Evolutionary conservation across 805 yeast species (phyloP).

Genomic region (Lachancea thermotolerans): DNA sequence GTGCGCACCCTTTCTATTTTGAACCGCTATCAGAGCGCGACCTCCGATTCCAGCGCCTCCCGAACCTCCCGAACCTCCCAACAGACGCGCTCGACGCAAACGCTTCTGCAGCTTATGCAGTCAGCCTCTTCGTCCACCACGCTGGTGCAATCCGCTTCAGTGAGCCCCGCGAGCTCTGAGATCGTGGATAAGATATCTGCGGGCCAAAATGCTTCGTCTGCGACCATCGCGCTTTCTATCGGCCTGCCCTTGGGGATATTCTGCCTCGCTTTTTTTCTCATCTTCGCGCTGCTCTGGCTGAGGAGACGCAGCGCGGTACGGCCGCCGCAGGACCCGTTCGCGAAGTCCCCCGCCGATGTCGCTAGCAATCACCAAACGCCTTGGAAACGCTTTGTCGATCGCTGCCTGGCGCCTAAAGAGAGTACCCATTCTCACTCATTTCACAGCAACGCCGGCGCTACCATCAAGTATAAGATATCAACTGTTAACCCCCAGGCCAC

Average conservation of each 20-base stretch:
- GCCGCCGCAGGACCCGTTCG: neutral
- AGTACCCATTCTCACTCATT: neutral
- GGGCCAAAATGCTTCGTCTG: conserved; percentile 10
- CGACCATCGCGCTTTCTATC: conserved; percentile 24
- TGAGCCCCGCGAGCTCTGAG: neutral
- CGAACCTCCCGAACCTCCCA: too few species aligned
- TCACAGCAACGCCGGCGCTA: neutral
- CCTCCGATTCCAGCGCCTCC: neutral
- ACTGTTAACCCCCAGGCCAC: neutral
- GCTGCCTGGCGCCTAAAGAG: neutral
- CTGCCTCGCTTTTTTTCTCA: conserved; percentile 16
- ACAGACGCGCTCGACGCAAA: neutral
- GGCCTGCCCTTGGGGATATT: conserved; percentile 30
- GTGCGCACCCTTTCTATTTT: conserved; percentile 1
- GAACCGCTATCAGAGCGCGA: conserved; percentile 1
- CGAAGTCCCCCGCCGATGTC: neutral
- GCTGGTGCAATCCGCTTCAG: neutral
- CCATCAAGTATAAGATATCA: conserved; percentile 5
- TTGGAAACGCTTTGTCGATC: conserved; percentile 3
- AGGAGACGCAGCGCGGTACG: conserved; percentile 4
- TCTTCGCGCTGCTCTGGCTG: conserved; percentile 15
- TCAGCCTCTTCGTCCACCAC: neutral
- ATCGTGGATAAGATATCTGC: conserved; percentile 2
- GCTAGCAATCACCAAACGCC: neutral
- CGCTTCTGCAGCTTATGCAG: neutral